Evolutionary conservation across 192 early-diverging fungal species (phyloP).

Genomic region (Pilaira anomala): DNA sequence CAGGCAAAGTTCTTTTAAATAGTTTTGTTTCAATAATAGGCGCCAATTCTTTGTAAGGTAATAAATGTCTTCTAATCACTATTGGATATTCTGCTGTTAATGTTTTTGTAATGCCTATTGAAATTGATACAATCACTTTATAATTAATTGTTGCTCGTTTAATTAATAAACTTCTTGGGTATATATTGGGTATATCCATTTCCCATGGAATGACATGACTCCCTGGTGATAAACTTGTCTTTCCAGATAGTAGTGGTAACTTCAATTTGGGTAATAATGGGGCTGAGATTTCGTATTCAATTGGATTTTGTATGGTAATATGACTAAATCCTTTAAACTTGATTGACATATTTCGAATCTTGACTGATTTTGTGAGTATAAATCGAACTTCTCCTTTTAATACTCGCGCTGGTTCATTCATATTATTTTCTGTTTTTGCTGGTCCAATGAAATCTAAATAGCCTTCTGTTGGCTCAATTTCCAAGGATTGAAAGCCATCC

Average conservation of each 20-base stretch:
- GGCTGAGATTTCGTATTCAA: background rate
- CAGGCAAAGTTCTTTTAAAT: slow-evolving; percentile 26
- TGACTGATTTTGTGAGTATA: slow-evolving; percentile 23
- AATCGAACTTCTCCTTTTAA: slow-evolving; percentile 24
- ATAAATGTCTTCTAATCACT: slow-evolving; percentile 15
- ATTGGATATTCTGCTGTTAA: slow-evolving; percentile 28
- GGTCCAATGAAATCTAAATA: slow-evolving; percentile 29
- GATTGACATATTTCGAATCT: slow-evolving; percentile 29
- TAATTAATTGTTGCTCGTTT: slow-evolving; percentile 27
- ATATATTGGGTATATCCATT: slow-evolving; percentile 26
- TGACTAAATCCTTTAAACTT: slow-evolving; percentile 37
- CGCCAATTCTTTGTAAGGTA: slow-evolving; percentile 21
- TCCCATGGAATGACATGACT: slow-evolving; percentile 34
- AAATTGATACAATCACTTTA: slow-evolving; percentile 18
- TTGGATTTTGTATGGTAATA: slow-evolving; percentile 3
- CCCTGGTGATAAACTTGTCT: slow-evolving; percentile 19
- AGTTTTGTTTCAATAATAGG: slow-evolving; percentile 30
- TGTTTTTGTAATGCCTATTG: slow-evolving; percentile 22
- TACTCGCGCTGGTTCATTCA: background rate
- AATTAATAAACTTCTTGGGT: slow-evolving; percentile 16
- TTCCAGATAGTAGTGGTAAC: slow-evolving; percentile 6
- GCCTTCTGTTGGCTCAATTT: slow-evolving; percentile 27
- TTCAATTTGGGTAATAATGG: slow-evolving; percentile 30
- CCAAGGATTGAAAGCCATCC: slow-evolving; percentile 28
- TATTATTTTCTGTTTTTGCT: slow-evolving; percentile 3